These are phyloP conservation scores for Polysphondylium violaceum DNA, from an alignment of 78 protist species.

Conservation along the genomic window DNA sequence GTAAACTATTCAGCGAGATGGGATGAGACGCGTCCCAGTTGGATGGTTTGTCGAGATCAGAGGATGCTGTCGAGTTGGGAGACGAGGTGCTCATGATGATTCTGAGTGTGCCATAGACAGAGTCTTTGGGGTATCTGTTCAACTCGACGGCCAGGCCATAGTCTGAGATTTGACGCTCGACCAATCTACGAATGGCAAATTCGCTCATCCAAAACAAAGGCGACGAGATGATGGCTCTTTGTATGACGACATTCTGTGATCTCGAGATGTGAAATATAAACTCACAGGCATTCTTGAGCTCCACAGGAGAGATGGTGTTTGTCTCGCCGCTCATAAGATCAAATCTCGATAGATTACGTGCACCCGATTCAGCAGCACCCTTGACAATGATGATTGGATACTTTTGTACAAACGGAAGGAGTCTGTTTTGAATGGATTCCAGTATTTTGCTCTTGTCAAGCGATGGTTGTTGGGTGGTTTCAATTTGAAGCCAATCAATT, in stretches of 20 bases:
- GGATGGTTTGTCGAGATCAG: background rate
- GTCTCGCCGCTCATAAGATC: background rate
- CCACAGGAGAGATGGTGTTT: background rate
- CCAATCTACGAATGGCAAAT: conserved; percentile 25
- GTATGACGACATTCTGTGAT: conserved; percentile 78
- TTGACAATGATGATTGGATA: conserved; percentile 67
- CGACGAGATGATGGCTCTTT: conserved; percentile 76
- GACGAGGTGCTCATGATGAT: conserved; percentile 29
- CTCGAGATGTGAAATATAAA: conserved; percentile 56
- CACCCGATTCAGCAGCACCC: conserved; percentile 83
- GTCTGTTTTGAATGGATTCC: conserved; percentile 16
- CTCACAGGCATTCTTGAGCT: background rate
- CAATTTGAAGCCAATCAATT: conserved; percentile 76
- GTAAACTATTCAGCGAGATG: conserved; percentile 60
- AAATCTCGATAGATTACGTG: conserved; percentile 63
- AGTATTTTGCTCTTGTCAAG: background rate
- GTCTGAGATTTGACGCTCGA: conserved; percentile 58
- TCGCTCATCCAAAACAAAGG: conserved; percentile 77
- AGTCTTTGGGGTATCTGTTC: conserved; percentile 71
- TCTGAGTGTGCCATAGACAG: conserved; percentile 79
- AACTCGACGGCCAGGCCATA: conserved; percentile 66
- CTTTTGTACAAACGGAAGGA: conserved; percentile 31
- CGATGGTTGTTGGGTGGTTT: conserved; percentile 7
- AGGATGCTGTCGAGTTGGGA: background rate
- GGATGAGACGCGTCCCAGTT: conserved; percentile 77